A percentile compares a stretch with the other conserved stretches of the same genome.
Evolutionary conservation across 75 land plant species (phyloP).

Genomic region (Gnetum montanum): DNA sequence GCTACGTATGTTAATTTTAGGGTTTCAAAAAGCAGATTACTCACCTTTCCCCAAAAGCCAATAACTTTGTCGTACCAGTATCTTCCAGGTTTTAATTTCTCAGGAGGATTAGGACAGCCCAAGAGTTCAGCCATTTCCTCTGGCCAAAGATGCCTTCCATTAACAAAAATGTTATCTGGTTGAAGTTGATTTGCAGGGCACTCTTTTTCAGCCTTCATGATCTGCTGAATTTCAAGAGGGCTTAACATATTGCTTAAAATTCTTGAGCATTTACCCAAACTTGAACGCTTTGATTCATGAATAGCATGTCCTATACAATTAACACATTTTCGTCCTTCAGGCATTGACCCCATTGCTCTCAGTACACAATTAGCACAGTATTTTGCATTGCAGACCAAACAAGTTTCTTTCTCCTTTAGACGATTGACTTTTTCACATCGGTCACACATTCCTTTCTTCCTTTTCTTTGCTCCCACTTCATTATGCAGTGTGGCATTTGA

Average conservation of each 20-base stretch:
- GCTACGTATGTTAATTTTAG: no score
- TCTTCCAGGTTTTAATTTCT: constrained; percentile 73
- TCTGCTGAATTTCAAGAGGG: constrained; percentile 63
- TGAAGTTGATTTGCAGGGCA: constrained; percentile 84
- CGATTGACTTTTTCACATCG: constrained; percentile 57
- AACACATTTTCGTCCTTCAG: constrained; percentile 95
- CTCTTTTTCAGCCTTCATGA: constrained; percentile 86
- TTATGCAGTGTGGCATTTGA: background rate
- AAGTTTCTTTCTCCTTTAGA: constrained; percentile 85
- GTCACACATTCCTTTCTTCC: constrained; percentile 69
- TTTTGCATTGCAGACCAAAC: constrained; percentile 85
- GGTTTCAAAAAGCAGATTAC: constrained; percentile 9
- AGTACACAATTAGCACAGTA: constrained; percentile 83
- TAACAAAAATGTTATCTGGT: constrained; percentile 71
- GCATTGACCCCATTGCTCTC: constrained; percentile 97
- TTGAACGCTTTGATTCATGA: constrained; percentile 55
- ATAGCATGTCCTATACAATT: constrained; percentile 80
- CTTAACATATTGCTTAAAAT: constrained; percentile 72
- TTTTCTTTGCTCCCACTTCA: constrained; percentile 7
- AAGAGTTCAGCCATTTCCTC: constrained; percentile 68
- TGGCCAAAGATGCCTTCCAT: constrained; percentile 48
- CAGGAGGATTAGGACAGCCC: constrained; percentile 68
- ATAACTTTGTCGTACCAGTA: constrained; percentile 99
- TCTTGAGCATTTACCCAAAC: constrained; percentile 82
- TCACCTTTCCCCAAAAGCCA: constrained; percentile 99